A percentile compares a stretch with the other conserved stretches of the same genome.
Evolutionary conservation across 148 eudicot species (phyloP).

Genomic region (Rhododendron kiyosumense): DNA sequence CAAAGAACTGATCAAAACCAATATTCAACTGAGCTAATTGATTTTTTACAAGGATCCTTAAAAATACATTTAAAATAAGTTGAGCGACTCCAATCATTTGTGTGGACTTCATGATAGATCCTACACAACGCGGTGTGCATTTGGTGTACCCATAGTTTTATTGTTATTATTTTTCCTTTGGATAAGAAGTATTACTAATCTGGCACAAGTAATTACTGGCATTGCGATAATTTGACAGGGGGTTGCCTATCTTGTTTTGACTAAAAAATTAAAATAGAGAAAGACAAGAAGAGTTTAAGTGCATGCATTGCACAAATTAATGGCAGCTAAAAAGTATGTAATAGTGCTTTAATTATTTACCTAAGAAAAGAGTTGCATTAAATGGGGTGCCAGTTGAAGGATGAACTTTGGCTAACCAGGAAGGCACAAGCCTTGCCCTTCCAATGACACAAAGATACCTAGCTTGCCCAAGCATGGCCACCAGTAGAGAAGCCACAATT

Average conservation of each 20-base stretch:
- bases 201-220: background rate
- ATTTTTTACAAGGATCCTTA: too few relatives aligned
- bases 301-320: too few relatives aligned
- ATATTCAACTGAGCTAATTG: too few relatives aligned
- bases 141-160: too few relatives aligned
- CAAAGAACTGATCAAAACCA: too few relatives aligned
- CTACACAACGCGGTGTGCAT: too few relatives aligned
- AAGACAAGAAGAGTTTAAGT: too few relatives aligned
- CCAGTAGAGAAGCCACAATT: constrained; percentile 77
- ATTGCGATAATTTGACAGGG: background rate
- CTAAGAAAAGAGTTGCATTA: constrained; percentile 76
- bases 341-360: constrained; percentile 19
- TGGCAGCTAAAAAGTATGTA: too few relatives aligned
- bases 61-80: too few relatives aligned
- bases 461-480: constrained; percentile 90
- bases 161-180: background rate
- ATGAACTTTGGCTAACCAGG: constrained; percentile 89
- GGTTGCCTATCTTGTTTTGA: background rate
- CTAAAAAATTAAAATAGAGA: background rate
- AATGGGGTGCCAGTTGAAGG: constrained; percentile 81
- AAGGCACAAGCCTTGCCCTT: constrained; percentile 71
- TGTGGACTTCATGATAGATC: too few relatives aligned
- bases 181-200: background rate
- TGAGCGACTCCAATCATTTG: too few relatives aligned
- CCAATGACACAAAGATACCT: constrained; percentile 84